A percentile compares a stretch with the other conserved stretches of the same genome.
These are phyloP conservation scores for Quercus agrifolia DNA, from an alignment of 306 rosid species.

Conservation along the genomic window DNA sequence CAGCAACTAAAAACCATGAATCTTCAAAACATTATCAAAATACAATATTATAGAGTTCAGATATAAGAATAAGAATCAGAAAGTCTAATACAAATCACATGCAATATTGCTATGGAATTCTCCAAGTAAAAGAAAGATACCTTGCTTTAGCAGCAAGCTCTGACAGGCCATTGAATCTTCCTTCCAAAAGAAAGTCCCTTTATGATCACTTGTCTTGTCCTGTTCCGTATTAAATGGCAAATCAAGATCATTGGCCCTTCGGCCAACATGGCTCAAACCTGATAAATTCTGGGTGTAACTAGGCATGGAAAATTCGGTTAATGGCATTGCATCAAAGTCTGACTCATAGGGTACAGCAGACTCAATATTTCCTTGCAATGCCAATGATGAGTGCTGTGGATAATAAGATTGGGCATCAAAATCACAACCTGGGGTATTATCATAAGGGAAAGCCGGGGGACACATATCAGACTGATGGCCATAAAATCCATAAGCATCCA, in stretches of 20 bases:
- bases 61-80: not conserved
- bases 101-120: not conserved
- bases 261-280: conserved; percentile 16
- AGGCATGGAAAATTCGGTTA: not conserved
- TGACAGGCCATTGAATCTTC: conserved; percentile 26
- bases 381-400: conserved; percentile 22
- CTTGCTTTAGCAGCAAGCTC: conserved; percentile 29
- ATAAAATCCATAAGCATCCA: not conserved
- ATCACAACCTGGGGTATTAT: conserved; percentile 9
- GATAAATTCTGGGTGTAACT: conserved; percentile 17
- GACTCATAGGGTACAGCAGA: conserved; percentile 18
- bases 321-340: conserved; percentile 1
- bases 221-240: conserved; percentile 4
- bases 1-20: not conserved
- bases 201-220: conserved; percentile 14
- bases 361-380: conserved; percentile 19
- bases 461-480: not conserved
- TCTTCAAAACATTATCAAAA: not conserved
- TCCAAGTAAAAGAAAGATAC: conserved; percentile 15
- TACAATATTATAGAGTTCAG: not conserved
- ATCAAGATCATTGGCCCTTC: not conserved
- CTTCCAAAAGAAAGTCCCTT: conserved; percentile 8
- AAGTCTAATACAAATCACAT: not conserved
- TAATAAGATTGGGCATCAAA: not conserved
- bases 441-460: not conserved